Evolutionary conservation across 495 filamentous ascomycete species (phyloP).

Genomic region (Neurospora africana): DNA sequence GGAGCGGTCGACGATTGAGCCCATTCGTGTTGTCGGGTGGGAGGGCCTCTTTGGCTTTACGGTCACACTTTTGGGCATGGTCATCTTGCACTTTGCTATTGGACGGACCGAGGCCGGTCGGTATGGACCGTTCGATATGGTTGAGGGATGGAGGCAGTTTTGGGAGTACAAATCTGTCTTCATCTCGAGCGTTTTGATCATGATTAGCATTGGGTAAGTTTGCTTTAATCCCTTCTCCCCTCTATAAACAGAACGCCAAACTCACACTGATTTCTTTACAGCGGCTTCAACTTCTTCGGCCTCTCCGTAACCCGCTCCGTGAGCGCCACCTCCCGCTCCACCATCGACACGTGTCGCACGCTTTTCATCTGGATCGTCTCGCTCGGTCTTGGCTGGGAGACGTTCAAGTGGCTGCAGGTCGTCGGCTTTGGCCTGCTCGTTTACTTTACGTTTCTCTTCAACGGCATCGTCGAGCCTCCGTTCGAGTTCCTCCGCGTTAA

Average conservation of each 20-base stretch:
- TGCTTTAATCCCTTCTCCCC: too few species aligned
- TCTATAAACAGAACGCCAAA: background rate
- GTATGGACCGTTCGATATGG: conserved; percentile 80
- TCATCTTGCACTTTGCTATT: conserved; percentile 64
- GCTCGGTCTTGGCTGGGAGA: conserved; percentile 88
- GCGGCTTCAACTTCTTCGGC: conserved; percentile 98
- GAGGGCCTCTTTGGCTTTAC: conserved; percentile 86
- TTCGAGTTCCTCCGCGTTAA: conserved; percentile 39
- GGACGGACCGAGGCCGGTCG: conserved; percentile 63
- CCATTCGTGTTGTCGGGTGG: conserved; percentile 88
- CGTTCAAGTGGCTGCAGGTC: conserved; percentile 96
- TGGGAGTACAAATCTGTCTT: conserved; percentile 56
- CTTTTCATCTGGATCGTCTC: conserved; percentile 98
- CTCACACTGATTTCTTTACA: conserved; percentile 17
- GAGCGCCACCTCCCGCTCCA: conserved; percentile 82
- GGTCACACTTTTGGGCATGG: conserved; percentile 71
- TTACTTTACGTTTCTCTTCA: conserved; percentile 95
- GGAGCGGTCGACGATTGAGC: conserved; percentile 79
- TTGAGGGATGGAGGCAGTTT: conserved; percentile 73
- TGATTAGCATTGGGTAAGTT: conserved; percentile 89
- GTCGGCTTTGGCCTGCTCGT: conserved; percentile 79
- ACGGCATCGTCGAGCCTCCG: conserved; percentile 79
- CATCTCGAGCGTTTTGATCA: conserved; percentile 72
- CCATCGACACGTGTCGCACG: conserved; percentile 94
- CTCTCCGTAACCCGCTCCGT: conserved; percentile 82